Percentiles rank a stretch among this genome's conserved stretches.
Evolutionary conservation across 495 filamentous ascomycete species (phyloP).

Genomic region (Aspergillus haitiensis): DNA sequence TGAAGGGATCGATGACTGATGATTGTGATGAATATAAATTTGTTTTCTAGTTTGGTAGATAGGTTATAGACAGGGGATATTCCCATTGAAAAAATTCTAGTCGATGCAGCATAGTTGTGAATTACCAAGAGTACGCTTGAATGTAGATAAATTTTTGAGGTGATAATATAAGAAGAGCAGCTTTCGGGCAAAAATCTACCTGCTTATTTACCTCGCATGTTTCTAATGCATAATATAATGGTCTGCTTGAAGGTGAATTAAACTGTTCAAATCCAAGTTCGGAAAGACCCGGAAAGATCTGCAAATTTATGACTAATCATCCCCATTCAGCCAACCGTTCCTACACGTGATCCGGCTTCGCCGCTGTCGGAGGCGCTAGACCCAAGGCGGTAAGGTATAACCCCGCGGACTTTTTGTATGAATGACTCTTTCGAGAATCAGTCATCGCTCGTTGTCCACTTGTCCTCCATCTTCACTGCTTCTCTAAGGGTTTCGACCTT

Average conservation of each 20-base stretch:
- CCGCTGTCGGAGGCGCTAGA: slow-evolving; percentile 38
- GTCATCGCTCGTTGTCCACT: slow-evolving; percentile 3
- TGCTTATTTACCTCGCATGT: too few species aligned
- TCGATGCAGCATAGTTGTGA: too few species aligned
- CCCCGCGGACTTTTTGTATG: slow-evolving; percentile 17
- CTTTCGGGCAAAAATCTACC: too few species aligned
- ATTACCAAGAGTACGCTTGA: too few species aligned
- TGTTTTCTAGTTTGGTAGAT: neutral
- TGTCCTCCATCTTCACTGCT: neutral
- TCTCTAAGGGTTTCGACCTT: neutral
- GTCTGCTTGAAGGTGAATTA: too few species aligned
- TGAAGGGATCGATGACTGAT: neutral
- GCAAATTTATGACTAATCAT: slow-evolving; percentile 3
- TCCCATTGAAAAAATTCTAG: too few species aligned
- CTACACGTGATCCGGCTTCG: slow-evolving; percentile 25
- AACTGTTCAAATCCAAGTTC: too few species aligned
- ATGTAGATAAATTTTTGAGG: too few species aligned
- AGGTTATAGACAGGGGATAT: too few species aligned
- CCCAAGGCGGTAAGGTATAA: slow-evolving; percentile 6
- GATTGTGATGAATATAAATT: slow-evolving; percentile 12
- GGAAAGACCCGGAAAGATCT: neutral
- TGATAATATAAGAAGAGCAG: too few species aligned
- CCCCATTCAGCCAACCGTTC: slow-evolving; percentile 3
- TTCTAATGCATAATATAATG: too few species aligned
- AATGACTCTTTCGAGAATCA: slow-evolving; percentile 11